Conservation (phyloP, 139 green algal species). For the Chlamydomonas schloesseri region DNA sequence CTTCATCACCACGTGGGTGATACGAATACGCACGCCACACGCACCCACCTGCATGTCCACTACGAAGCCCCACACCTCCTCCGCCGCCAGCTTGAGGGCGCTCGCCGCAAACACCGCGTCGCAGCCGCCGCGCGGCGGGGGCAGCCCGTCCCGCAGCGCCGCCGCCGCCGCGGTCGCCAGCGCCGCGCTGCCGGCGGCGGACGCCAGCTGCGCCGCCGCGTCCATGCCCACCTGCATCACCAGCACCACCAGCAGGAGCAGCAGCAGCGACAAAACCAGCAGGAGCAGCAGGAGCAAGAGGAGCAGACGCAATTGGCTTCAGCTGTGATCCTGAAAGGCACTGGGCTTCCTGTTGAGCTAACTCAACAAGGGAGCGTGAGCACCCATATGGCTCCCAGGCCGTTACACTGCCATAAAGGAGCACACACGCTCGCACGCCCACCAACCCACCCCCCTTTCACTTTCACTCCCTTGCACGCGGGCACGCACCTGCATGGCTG, state of each 20-base stretch:
- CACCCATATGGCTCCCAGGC: too few species aligned
- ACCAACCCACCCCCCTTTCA: too few species aligned
- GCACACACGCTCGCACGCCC: too few species aligned
- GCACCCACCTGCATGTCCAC: slow-evolving; percentile 27
- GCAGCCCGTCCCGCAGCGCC: neutral
- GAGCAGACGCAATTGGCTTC: neutral
- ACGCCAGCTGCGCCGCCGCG: slow-evolving; percentile 5
- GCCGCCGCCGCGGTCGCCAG: neutral
- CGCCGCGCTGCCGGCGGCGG: neutral
- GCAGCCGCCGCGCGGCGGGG: neutral
- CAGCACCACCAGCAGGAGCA: neutral
- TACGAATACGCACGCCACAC: too few species aligned
- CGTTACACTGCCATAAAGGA: too few species aligned
- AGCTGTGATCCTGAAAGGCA: too few species aligned
- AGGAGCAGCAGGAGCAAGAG: neutral
- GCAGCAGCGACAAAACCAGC: neutral
- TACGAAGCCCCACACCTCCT: slow-evolving; percentile 32
- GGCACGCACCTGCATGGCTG: neutral
- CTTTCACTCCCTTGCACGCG: too few species aligned
- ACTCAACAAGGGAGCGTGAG: too few species aligned
- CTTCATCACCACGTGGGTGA: too few species aligned
- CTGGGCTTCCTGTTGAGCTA: too few species aligned
- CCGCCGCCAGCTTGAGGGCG: slow-evolving; percentile 17
- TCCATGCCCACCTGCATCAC: neutral
- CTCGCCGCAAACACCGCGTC: slow-evolving; percentile 1